Base-by-base conservation (phyloP, 345 rosid species). In the Microthlaspi erraticum region DNA sequence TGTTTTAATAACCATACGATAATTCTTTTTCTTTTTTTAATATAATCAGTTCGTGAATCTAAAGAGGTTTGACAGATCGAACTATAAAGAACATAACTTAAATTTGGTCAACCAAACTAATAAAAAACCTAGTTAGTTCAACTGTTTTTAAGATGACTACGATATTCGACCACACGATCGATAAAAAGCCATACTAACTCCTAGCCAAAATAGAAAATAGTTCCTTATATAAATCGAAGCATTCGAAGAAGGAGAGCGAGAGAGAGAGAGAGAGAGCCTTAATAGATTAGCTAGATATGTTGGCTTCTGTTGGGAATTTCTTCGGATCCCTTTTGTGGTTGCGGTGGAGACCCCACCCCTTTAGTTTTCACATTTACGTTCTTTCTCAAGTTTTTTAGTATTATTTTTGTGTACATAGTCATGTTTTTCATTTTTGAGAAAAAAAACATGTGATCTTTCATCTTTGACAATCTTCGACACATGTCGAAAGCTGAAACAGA, bases 311-410 rank as follows among this genome's bases (percentile, higher is more conserved):
- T 60, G 38, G 7, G 16, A 43, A 32, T 18, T 62, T 74, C 73
- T 53, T 66, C 54, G 73, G 78, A 74, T 74, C 32, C 78, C 66
- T 66, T 74, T 60, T 51, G 61, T 59, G 18, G 77, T 74, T 58
- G 72, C 14, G 46, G 67, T 66, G 44, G 66, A 73, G 78, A 74
- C 78, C 78, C 54, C 78, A 73, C 77, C 26, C 51, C 36, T 43
- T 54, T 34, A 41, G 56, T 16, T 45, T 23, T 50, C 61, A 71
- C 60, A 52, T 14, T 50, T 61, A 70, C 66, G 26, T 69, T 33
- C 63, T 60, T 45, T 62, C 31, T 57, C 54, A 31, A 6, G 12
- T 38, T 39, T 39, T 71, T 39, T n/a, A n/a, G 56, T 59, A 46
- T 59, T 63, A 44, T 63, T 53, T n/a, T 50, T 17, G 8, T 57